Conservation (phyloP, 2,329 filamentous ascomycete genomes). For the Colletotrichum agaves region DNA sequence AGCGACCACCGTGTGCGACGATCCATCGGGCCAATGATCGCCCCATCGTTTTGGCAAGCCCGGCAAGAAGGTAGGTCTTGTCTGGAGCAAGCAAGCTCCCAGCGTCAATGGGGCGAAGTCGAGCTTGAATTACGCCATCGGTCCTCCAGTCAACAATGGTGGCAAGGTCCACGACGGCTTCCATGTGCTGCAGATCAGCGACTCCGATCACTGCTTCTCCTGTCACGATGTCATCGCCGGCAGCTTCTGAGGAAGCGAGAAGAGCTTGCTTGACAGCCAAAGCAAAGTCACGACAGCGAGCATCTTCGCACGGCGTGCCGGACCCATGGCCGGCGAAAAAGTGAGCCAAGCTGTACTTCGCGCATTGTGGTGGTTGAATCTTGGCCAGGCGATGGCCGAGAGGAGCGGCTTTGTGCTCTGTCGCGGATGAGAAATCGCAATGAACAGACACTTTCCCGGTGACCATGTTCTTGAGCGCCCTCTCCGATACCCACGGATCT, state of each 20-base stretch:
- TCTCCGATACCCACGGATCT: not conserved
- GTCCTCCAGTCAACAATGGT: constrained; percentile 14
- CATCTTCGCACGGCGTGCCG: not conserved
- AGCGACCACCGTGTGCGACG: constrained; percentile 45
- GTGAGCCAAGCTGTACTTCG: not conserved
- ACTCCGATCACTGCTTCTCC: not conserved
- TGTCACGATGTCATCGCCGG: not conserved
- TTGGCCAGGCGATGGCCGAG: not conserved
- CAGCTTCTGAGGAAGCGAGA: not conserved
- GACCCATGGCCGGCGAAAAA: not conserved
- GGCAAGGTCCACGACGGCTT: not conserved
- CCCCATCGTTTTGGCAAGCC: constrained; percentile 46
- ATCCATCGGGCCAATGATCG: constrained; percentile 50
- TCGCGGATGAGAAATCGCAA: constrained; percentile 1
- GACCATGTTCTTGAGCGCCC: not conserved
- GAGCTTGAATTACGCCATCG: not conserved
- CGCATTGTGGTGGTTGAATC: constrained; percentile 1
- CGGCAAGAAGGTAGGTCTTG: constrained; percentile 47
- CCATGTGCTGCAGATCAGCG: not conserved
- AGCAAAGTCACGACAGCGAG: not conserved
- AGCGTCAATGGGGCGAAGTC: constrained; percentile 11
- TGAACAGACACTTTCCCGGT: not conserved
- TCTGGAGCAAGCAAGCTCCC: constrained; percentile 34
- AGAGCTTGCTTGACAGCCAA: not conserved
- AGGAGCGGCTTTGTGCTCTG: not conserved